A percentile compares a stretch with the other conserved stretches of the same genome.
These are phyloP conservation scores for Trapa bicornis DNA, from an alignment of 345 rosid genomes.

Conservation along the genomic window DNA sequence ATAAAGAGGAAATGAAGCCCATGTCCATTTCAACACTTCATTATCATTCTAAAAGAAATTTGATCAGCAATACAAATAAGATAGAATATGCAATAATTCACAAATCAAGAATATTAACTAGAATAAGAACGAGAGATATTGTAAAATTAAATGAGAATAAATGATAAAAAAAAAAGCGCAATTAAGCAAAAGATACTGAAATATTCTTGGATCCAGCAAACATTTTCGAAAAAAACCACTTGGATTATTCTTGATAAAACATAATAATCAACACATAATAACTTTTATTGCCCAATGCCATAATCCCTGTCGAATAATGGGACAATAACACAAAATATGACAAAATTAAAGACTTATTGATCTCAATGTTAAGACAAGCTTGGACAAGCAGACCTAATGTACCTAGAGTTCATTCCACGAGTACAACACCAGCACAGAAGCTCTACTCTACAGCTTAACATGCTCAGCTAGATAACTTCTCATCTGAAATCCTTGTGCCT, in stretches of 20 bases:
- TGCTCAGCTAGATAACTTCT: background rate
- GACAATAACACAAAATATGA: too few species aligned
- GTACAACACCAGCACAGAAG: background rate
- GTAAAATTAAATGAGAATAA: background rate
- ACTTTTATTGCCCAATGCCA: background rate
- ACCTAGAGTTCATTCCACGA: background rate
- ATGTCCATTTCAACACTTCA: background rate
- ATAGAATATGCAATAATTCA: background rate
- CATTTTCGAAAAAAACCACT: background rate
- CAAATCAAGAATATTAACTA: too few species aligned
- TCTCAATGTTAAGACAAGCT: too few species aligned
- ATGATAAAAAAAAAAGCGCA: too few species aligned
- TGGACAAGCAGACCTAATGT: too few species aligned
- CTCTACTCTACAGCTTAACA: too few species aligned
- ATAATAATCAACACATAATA: background rate
- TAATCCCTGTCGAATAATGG: background rate
- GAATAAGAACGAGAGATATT: too few species aligned
- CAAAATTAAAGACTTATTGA: too few species aligned
- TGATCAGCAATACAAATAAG: background rate
- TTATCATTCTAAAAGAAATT: background rate
- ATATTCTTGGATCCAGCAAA: background rate
- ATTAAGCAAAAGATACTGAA: too few species aligned
- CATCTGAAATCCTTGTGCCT: too few species aligned
- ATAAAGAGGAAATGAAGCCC: background rate
- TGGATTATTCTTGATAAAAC: background rate